These are phyloP conservation scores for Epichloe typhina DNA, from an alignment of 2,329 filamentous ascomycete genomes.

Conservation along the genomic window DNA sequence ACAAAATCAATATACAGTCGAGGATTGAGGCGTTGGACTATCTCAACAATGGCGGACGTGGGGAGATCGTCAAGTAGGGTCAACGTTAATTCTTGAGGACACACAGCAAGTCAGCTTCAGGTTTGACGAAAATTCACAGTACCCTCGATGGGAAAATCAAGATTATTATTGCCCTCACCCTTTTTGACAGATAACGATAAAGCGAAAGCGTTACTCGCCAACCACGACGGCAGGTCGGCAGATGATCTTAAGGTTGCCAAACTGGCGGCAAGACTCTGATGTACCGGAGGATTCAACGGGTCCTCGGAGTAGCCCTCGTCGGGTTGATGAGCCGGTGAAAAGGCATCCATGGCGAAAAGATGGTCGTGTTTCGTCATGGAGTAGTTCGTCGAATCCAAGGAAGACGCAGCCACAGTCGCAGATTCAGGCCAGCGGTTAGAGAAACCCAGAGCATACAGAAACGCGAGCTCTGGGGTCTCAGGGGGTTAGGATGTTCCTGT, in stretches of 20 bases:
- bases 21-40: slow-evolving; percentile 69
- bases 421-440: not conserved
- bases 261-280: slow-evolving; percentile 18
- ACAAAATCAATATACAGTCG: slow-evolving; percentile 90
- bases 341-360: slow-evolving; percentile 27
- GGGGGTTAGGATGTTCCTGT: not conserved
- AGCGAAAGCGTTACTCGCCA: slow-evolving; percentile 34
- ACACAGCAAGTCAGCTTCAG: slow-evolving; percentile 6
- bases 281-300: slow-evolving; percentile 33
- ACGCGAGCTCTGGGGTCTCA: not conserved
- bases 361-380: slow-evolving; percentile 17
- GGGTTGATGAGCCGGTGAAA: slow-evolving; percentile 43
- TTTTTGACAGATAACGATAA: slow-evolving; percentile 35
- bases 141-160: slow-evolving; percentile 23
- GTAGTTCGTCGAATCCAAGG: not conserved
- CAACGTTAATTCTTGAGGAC: slow-evolving; percentile 59
- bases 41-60: slow-evolving; percentile 64
- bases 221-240: slow-evolving; percentile 35
- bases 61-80: slow-evolving; percentile 64
- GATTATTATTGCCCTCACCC: not conserved
- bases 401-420: not conserved
- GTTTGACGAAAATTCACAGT: not conserved
- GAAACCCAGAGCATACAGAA: not conserved
- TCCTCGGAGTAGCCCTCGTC: slow-evolving; percentile 87
- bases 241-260: slow-evolving; percentile 25